A percentile compares a stretch with the other conserved stretches of the same genome.
Conservation (phyloP, 192 early-diverging fungal species). For the Coemansia nantahalensis region DNA sequence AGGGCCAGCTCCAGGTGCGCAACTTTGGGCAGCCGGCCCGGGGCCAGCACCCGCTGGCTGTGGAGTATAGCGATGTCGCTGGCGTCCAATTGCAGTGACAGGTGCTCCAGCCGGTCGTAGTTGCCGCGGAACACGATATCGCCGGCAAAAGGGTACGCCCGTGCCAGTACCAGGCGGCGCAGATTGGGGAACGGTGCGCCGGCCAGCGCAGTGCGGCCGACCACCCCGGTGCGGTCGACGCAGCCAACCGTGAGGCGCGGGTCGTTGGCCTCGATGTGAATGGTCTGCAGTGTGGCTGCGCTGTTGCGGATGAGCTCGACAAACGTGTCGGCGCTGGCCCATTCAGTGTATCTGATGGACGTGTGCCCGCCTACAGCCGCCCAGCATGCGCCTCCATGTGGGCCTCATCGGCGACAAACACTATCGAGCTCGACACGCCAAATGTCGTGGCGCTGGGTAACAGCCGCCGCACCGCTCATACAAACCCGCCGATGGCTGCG, state of each 20-base stretch:
- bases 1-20: background rate
- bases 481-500: too few species aligned
- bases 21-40: background rate
- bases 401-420: constrained; percentile 3
- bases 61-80: background rate
- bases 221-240: background rate
- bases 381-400: background rate
- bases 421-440: constrained; percentile 9
- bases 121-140: constrained; percentile 20
- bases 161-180: constrained; percentile 1
- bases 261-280: constrained; percentile 8
- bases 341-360: constrained; percentile 16
- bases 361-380: constrained; percentile 2
- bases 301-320: constrained; percentile 14
- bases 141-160: constrained; percentile 17
- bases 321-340: constrained; percentile 6
- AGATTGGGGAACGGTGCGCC: constrained; percentile 7
- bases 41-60: background rate
- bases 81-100: constrained; percentile 5
- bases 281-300: constrained; percentile 2
- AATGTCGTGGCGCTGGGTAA: constrained; percentile 10
- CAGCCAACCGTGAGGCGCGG: background rate
- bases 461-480: too few species aligned
- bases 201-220: background rate
- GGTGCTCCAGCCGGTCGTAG: background rate